Evolutionary conservation across 352 stramenopile genomes (phyloP).

Genomic region (Peronospora destructor): DNA sequence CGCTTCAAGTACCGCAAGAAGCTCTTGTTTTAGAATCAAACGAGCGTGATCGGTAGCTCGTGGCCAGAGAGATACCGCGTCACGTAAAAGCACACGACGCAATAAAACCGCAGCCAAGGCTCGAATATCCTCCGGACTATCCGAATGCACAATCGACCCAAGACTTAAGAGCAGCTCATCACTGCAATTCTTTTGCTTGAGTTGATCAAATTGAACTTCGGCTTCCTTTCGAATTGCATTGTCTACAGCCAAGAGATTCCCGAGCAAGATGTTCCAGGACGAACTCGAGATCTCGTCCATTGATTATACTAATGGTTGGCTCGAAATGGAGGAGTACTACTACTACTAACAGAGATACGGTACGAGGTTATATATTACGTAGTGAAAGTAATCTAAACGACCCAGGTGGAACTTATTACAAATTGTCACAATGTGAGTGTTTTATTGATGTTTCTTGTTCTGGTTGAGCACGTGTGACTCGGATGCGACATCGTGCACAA

Average conservation of each 20-base stretch:
- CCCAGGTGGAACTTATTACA: too few relatives aligned
- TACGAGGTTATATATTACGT: not conserved
- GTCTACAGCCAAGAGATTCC: constrained; percentile 63
- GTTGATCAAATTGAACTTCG: constrained; percentile 50
- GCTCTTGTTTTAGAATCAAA: constrained; percentile 43
- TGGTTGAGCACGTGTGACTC: not conserved
- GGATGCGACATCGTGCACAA: constrained; percentile 23
- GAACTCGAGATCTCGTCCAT: constrained; percentile 5
- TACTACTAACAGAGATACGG: too few relatives aligned
- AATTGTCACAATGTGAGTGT: not conserved
- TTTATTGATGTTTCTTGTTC: not conserved
- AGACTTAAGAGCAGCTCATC: constrained; percentile 56
- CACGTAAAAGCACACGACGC: constrained; percentile 64
- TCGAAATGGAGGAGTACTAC: not conserved
- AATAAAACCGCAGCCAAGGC: constrained; percentile 68
- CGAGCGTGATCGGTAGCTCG: constrained; percentile 43
- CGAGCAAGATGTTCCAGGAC: constrained; percentile 59
- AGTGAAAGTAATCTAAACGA: not conserved
- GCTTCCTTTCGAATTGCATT: constrained; percentile 64
- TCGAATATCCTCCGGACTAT: constrained; percentile 56
- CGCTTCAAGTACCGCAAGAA: constrained; percentile 52
- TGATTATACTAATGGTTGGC: not conserved
- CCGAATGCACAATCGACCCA: constrained; percentile 51
- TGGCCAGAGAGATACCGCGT: constrained; percentile 74
- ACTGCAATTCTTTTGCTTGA: constrained; percentile 44